Base-by-base conservation (phyloP, 176 grass and related monocot genomes). In the Oryza glaberrima region DNA sequence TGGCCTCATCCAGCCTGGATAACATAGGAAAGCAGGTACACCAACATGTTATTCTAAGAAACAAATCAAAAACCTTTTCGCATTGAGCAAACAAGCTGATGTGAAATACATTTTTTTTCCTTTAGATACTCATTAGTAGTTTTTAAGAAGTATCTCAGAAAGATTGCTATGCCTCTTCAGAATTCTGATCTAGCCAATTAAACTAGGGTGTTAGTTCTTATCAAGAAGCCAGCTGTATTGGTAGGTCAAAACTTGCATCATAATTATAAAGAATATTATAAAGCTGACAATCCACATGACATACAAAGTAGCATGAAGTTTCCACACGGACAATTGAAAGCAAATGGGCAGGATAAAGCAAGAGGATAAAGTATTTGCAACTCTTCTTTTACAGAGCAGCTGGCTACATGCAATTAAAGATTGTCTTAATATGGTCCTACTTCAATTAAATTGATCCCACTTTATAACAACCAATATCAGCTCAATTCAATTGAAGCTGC, bases 1-100 rank as follows among this genome's bases (percentile, higher is more conserved):
- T 96, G 13, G 97, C 97, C 65, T 94, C 92, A 70, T 92, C 92
- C 66, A 96, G 78, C 80, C 97, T 99, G 88, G 40, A 65, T 82
- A 91, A 88, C 16, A 73, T 65, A 47, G 84, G 13, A 63, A 72
- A 7, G 34, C n/a, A 73, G 49, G 35, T 58, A 16, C 25, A 75
- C 51, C 43, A 88, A 40, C 3, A 69, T 2, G 61, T 48, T 26
- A 73, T 40, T 80, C 2, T 14, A 75, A 7, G 22, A 65, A 52
- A 77, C 34, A 43, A 9, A 82, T 11, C 25, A 48, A 60, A 12
- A 79, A 11, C 60, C 1, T 38, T 46, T 47, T 73, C 30, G 2
- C 30, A 32, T 32, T 32, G 30, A 3, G 30, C 30, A 32, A 32
- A 32, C 2, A 32, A 32, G 30, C 30, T 32, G 30, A 32, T 32